These are phyloP conservation scores for Penicillium turbatum DNA, from an alignment of 495 filamentous ascomycete genomes.

Conservation along the genomic window DNA sequence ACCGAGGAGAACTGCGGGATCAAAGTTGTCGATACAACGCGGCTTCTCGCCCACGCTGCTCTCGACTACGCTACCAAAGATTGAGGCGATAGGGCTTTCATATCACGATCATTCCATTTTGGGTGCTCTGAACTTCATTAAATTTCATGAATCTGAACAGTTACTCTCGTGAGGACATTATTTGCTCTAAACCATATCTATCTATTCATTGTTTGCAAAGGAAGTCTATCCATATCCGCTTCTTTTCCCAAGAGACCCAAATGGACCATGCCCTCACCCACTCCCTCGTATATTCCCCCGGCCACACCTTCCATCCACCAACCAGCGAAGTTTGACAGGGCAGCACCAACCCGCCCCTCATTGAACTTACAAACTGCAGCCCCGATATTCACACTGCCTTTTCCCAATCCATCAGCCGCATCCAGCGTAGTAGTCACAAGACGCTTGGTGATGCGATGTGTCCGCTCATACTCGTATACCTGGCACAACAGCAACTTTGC, in stretches of 20 bases:
- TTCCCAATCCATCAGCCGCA: constrained; percentile 50
- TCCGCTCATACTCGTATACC: constrained; percentile 59
- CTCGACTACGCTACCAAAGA: constrained; percentile 3
- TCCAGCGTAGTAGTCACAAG: constrained; percentile 46
- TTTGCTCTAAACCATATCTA: constrained; percentile 2
- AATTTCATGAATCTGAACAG: background rate
- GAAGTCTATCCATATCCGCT: constrained; percentile 23
- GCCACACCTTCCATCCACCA: constrained; percentile 59
- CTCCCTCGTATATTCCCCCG: constrained; percentile 61
- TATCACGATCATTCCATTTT: too few relatives aligned
- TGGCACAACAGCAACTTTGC: constrained; percentile 47
- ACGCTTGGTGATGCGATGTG: constrained; percentile 55
- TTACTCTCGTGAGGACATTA: background rate
- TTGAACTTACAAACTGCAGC: constrained; percentile 49
- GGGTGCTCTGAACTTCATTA: background rate
- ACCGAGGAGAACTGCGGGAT: constrained; percentile 4
- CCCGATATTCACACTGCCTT: constrained; percentile 45
- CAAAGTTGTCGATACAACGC: constrained; percentile 10
- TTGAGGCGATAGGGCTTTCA: background rate
- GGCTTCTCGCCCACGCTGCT: constrained; percentile 5
- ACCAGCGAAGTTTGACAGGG: constrained; percentile 42
- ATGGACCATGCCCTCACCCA: constrained; percentile 55
- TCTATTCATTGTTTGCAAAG: constrained; percentile 5
- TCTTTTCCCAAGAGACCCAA: constrained; percentile 34
- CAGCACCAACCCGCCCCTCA: constrained; percentile 53